These are phyloP conservation scores for Wickerhamomyces subpelliculosus DNA, from an alignment of 805 yeast species.

Conservation along the genomic window DNA sequence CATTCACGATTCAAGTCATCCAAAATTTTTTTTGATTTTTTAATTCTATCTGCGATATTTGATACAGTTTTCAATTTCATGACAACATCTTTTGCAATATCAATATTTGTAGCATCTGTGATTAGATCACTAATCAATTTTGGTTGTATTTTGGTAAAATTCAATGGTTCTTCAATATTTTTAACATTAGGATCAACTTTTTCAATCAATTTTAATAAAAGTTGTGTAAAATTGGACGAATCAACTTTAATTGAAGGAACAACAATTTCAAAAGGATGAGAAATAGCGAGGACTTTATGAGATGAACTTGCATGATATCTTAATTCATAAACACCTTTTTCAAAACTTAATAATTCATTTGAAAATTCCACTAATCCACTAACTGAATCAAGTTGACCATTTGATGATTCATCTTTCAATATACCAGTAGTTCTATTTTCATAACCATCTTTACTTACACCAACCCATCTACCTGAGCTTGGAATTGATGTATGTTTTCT, in stretches of 20 bases:
- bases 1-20: constrained; percentile 14
- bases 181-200: constrained; percentile 16
- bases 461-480: constrained; percentile 62
- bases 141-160: constrained; percentile 18
- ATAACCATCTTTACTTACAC: constrained; percentile 31
- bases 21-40: constrained; percentile 16
- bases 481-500: constrained; percentile 51
- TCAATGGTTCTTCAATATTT: constrained; percentile 15
- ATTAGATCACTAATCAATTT: constrained; percentile 23
- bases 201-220: constrained; percentile 21
- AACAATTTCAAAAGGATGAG: constrained; percentile 59
- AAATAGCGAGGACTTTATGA: constrained; percentile 62
- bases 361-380: constrained; percentile 45
- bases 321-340: constrained; percentile 66
- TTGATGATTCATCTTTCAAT: constrained; percentile 2
- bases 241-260: constrained; percentile 30
- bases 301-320: constrained; percentile 61
- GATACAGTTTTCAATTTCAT: constrained; percentile 14
- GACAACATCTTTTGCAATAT: constrained; percentile 25
- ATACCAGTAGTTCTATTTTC: constrained; percentile 17
- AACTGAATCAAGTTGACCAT: constrained; percentile 16
- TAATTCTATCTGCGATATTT: constrained; percentile 15
- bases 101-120: constrained; percentile 27
- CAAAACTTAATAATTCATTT: constrained; percentile 47
- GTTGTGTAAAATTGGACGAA: constrained; percentile 21